Evolutionary conservation across 2,329 filamentous ascomycete species (phyloP).

Genomic region (Paraconiothyrium brasiliense): DNA sequence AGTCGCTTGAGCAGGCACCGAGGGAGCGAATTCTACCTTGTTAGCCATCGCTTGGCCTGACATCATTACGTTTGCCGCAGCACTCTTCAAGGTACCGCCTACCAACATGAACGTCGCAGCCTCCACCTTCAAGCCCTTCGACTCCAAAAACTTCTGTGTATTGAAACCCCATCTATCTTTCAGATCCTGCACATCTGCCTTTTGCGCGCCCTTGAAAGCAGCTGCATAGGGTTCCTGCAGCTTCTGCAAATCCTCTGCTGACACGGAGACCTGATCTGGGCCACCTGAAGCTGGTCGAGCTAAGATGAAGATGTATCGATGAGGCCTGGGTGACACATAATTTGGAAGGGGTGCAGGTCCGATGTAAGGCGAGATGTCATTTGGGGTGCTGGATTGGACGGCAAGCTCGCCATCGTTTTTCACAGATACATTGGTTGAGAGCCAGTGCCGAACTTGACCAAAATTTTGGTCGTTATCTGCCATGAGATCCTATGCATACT

Average conservation of each 20-base stretch:
- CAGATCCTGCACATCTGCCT: conserved; percentile 29
- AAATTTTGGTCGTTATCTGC: conserved; percentile 33
- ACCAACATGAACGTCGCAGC: conserved; percentile 31
- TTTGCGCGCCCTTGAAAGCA: conserved; percentile 28
- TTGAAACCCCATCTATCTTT: conserved; percentile 37
- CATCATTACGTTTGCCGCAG: conserved; percentile 25
- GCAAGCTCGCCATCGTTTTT: conserved; percentile 21
- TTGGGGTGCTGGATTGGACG: conserved; percentile 10
- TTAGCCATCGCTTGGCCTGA: conserved; percentile 28
- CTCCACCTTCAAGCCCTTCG: conserved; percentile 29
- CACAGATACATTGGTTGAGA: conserved; percentile 28
- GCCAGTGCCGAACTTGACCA: conserved; percentile 36
- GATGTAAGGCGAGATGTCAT: conserved; percentile 27
- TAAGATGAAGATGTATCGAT: conserved; percentile 34
- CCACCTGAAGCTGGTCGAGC: conserved; percentile 17
- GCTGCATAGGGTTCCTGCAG: conserved; percentile 30
- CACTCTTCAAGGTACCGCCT: conserved; percentile 28
- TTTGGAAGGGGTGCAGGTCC: conserved; percentile 34
- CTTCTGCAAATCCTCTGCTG: conserved; percentile 27
- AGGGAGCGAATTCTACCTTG: conserved; percentile 18
- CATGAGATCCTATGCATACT: conserved; percentile 27
- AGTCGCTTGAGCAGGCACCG: neutral
- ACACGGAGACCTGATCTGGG: conserved; percentile 16
- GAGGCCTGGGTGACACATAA: conserved; percentile 30
- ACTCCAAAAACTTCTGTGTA: conserved; percentile 29